Conservation (phyloP, 2,329 filamentous ascomycete genomes). For the Cryphonectria naterciae region DNA sequence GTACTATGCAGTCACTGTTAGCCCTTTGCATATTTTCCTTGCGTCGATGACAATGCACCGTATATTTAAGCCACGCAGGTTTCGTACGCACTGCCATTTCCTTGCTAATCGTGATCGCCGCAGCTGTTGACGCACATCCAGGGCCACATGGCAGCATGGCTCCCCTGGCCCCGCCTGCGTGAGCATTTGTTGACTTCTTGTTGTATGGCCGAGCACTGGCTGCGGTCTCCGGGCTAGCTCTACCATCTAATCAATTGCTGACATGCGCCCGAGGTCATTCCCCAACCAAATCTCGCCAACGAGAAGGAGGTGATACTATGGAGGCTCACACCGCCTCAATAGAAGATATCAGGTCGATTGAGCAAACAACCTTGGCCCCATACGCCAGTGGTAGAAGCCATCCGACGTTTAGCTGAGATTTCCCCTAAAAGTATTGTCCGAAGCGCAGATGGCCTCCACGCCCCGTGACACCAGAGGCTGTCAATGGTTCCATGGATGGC, state of each 20-base stretch:
- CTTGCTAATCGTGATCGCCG: slow-evolving; percentile 6
- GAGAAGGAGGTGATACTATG: background rate
- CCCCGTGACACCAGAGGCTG: background rate
- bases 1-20: background rate
- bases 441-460: background rate
- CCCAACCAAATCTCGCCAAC: background rate
- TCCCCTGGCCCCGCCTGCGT: background rate
- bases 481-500: background rate
- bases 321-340: slow-evolving; percentile 1
- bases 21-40: background rate
- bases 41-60: slow-evolving; percentile 3
- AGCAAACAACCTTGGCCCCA: background rate
- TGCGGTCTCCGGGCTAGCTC: background rate
- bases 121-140: slow-evolving; percentile 4
- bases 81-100: background rate
- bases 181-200: background rate
- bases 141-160: slow-evolving; percentile 26
- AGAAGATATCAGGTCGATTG: background rate
- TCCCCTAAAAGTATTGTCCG: background rate
- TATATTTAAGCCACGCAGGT: background rate
- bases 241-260: background rate
- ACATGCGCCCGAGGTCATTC: background rate
- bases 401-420: background rate
- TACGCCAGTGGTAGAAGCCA: background rate
- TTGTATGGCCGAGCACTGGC: background rate